phyloP scores from a whole-genome alignment of 352 stramenopile genomes.

The Pythium oligandrum region DNA sequence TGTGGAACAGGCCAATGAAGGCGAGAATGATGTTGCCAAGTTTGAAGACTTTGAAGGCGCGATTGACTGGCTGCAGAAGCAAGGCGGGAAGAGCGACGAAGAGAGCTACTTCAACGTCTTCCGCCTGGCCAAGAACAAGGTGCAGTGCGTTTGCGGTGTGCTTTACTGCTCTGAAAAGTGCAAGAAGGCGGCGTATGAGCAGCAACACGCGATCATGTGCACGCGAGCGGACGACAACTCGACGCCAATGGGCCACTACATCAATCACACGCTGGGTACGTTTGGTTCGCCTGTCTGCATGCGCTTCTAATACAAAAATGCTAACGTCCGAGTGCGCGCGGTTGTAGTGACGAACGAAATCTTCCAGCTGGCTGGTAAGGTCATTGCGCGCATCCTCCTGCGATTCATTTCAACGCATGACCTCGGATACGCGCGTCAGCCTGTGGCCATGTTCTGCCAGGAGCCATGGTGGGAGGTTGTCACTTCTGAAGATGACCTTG shows the following conservation, averaged over 20 bases:
- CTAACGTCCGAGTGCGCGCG: constrained; percentile 13
- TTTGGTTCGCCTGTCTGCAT: too few species aligned
- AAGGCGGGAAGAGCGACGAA: constrained; percentile 22
- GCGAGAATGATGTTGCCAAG: constrained; percentile 6
- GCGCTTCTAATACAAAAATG: too few species aligned
- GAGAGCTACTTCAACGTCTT: constrained; percentile 33
- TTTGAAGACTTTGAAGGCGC: constrained; percentile 49
- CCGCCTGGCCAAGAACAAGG: constrained; percentile 32
- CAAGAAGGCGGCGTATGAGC: constrained; percentile 54
- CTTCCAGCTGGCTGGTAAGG: constrained; percentile 86
- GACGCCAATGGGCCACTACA: constrained; percentile 52
- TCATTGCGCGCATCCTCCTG: constrained; percentile 72
- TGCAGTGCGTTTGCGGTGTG: constrained; percentile 62
- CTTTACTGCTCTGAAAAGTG: constrained; percentile 84
- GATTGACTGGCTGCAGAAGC: constrained; percentile 22
- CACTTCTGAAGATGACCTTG: constrained; percentile 49
- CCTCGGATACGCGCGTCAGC: constrained; percentile 48
- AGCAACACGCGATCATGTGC: constrained; percentile 79
- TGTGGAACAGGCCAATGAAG: constrained; percentile 16
- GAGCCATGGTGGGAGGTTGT: constrained; percentile 88
- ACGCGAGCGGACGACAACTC: constrained; percentile 49
- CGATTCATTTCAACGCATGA: constrained; percentile 50
- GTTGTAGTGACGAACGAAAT: constrained; percentile 88
- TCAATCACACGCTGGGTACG: constrained; percentile 41
- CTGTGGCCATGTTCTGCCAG: constrained; percentile 89